Conservation (phyloP, 176 grass and related monocot genomes). For the Cocos nucifera region DNA sequence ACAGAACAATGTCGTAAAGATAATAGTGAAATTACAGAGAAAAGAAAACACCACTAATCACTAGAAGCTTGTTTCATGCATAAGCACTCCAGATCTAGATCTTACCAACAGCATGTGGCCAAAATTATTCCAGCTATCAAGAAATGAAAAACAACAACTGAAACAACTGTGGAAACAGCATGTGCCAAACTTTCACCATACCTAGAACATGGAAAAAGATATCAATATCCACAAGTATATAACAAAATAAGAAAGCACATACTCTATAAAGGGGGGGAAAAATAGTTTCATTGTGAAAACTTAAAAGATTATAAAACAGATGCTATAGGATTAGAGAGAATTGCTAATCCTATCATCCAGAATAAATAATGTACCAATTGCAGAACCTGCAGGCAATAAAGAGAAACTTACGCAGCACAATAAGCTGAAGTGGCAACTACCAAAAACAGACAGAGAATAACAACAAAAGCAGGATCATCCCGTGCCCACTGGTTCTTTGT, state of each 20-base stretch:
- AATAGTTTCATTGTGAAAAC: too few species aligned
- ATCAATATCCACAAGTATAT: not conserved
- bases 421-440: constrained; percentile 84
- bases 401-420: constrained; percentile 79
- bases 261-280: not conserved
- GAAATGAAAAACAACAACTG: constrained; percentile 74
- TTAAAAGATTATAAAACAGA: too few species aligned
- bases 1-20: too few species aligned
- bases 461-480: constrained; percentile 96
- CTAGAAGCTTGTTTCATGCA: not conserved
- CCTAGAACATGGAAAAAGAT: constrained; percentile 30
- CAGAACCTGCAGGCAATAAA: not conserved
- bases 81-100: not conserved
- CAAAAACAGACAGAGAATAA: constrained; percentile 89
- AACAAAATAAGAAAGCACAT: constrained; percentile 2
- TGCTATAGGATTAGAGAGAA: too few species aligned
- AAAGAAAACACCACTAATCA: not conserved
- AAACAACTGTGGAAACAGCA: constrained; percentile 69
- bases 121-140: constrained; percentile 74
- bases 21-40: not conserved
- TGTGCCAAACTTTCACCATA: constrained; percentile 66
- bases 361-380: too few species aligned
- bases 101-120: constrained; percentile 91
- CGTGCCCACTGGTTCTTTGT: constrained; percentile 99
- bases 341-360: too few species aligned